Evolutionary conservation across 73 alveolate genomes (phyloP).

Genomic region (Breviolum minutum): DNA sequence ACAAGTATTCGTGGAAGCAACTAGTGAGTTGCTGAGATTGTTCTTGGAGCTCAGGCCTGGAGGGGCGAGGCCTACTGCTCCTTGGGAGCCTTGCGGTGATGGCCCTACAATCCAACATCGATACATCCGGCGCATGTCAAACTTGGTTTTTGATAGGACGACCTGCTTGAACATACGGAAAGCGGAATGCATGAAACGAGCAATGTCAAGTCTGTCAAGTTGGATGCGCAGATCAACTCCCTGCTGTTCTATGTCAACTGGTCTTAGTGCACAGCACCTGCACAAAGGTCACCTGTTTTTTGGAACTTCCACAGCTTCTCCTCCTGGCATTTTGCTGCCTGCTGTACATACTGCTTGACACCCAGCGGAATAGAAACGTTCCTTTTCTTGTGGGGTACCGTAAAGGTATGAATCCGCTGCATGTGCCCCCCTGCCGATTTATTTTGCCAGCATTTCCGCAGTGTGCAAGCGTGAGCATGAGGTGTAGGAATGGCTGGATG

Average conservation of each 20-base stretch:
- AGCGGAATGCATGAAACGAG: too few species aligned
- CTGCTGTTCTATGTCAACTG: background rate
- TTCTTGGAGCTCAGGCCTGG: conserved; percentile 18
- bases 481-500: conserved; percentile 66
- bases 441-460: background rate
- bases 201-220: too few species aligned
- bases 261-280: background rate
- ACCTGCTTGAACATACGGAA: too few species aligned
- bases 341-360: conserved; percentile 29
- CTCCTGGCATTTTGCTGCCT: conserved; percentile 56
- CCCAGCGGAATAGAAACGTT: background rate
- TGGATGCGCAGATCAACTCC: too few species aligned
- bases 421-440: too few species aligned
- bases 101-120: background rate
- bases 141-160: background rate
- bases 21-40: background rate
- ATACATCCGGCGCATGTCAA: background rate
- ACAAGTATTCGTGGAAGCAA: background rate
- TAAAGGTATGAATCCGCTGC: background rate
- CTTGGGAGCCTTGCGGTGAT: conserved; percentile 67
- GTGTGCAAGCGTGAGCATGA: background rate
- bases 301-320: conserved; percentile 73
- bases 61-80: conserved; percentile 59
- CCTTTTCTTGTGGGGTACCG: background rate
- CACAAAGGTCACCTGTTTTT: conserved; percentile 48